A percentile compares a stretch with the other conserved stretches of the same genome.
phyloP scores from a whole-genome alignment of 192 early-diverging fungal species.

The Lobosporangium transversale region DNA sequence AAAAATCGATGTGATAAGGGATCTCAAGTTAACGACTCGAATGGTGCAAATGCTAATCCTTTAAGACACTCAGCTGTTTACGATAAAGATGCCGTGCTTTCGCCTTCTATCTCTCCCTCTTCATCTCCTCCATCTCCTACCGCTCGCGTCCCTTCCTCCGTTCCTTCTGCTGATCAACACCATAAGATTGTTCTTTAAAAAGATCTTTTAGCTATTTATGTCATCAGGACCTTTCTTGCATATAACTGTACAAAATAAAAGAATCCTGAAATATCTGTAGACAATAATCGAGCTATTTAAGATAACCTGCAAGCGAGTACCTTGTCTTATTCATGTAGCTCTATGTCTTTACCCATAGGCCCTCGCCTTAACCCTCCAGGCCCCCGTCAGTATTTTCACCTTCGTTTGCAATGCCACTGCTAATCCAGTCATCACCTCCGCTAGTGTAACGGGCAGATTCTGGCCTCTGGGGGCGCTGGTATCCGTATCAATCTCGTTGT shows the following conservation, averaged over 20 bases:
- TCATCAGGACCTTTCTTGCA: too few relatives aligned
- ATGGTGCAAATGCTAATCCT: constrained; percentile 2
- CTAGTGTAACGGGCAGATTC: background rate
- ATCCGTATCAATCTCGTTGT: background rate
- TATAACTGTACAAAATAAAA: too few relatives aligned
- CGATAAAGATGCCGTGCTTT: background rate
- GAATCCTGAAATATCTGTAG: constrained; percentile 26
- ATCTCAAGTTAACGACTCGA: constrained; percentile 1
- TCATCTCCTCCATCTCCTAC: too few relatives aligned
- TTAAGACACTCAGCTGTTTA: background rate
- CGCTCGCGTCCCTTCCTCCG: too few relatives aligned
- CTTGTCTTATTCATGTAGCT: constrained; percentile 31
- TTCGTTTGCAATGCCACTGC: background rate
- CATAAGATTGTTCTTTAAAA: too few relatives aligned
- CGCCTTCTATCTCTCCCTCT: too few relatives aligned
- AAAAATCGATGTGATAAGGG: background rate
- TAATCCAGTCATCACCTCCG: constrained; percentile 30
- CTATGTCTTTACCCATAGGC: constrained; percentile 40
- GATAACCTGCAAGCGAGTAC: too few relatives aligned
- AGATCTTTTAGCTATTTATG: too few relatives aligned
- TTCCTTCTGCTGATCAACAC: too few relatives aligned
- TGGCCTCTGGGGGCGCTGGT: constrained; percentile 21
- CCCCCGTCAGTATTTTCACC: constrained; percentile 6
- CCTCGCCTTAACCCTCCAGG: constrained; percentile 20
- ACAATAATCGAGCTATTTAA: constrained; percentile 18